Base-by-base conservation (phyloP, 148 eudicot species). In the Chenopodium album region DNA sequence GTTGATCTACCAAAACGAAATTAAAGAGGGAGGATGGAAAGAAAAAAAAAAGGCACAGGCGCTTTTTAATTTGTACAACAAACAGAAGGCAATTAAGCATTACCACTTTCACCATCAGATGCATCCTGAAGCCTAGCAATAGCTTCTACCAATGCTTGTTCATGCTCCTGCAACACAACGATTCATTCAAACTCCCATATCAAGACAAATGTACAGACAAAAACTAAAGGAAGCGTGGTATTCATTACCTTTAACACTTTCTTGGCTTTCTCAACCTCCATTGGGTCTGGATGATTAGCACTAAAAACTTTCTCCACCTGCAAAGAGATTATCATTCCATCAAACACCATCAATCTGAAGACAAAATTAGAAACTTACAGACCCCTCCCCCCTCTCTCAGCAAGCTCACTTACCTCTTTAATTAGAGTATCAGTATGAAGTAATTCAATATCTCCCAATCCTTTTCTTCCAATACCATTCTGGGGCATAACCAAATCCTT, bases 41-140 rank as follows among this genome's bases (percentile, higher is more conserved):
- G 59, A 0, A 71, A 71, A 71, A 71, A 34, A 70, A 59, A 76
- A 73, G 72, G 74, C 54, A 44, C 23, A 71, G 16, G 31, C 72
- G 70, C 78, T 73, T 66, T 60, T 50, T 63, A 48, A 60, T 54
- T 83, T 76, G 71, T 71, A 86, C 85, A 85, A 86, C 85, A 85
- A 67, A 79, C 46, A 82, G 63, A 70, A 86, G 81, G 73, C 83
- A 84, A 76, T 89, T 82, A 88, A 70, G 73, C 74, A 84, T 87
- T 92, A 94, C 98, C 93, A 82, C 94, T 91, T 86, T 94, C 96
- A 78, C 93, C 92, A 82, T 91, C 93, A 86, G 96, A 94, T 68
- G 93, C 91, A 76, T 87, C 92, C 84, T 87, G 96, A 76, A 94
- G 88, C 85, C 88, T 92, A 74, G 93, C 90, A 88, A 94, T 91